Evolutionary conservation across 139 green algal genomes (phyloP), one percentile per base, ranked within the genome.

Genomic region (Chlorella sp.): DNA sequence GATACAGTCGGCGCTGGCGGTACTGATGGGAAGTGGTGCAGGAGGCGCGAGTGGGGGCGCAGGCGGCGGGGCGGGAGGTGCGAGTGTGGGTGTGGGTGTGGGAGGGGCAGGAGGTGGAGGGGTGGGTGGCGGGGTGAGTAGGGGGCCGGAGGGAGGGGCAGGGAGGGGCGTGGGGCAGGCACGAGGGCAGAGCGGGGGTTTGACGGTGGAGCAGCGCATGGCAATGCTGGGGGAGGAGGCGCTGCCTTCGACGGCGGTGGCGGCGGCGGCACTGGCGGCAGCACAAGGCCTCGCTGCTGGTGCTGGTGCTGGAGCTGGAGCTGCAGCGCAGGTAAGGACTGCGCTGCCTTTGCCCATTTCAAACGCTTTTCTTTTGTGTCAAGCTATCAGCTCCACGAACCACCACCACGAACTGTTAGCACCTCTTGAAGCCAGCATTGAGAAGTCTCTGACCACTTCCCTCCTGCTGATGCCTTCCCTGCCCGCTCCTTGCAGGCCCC

Each of bases 161-260:
- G 34, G 32, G 23, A 33, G 29, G 33, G 22, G 27, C 4, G 55
- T 27, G 20, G 55, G 55, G 14, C 14, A 10, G 55, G 55, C 14
- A 31, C 14, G 20, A 30, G 55, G 4, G 4, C 55, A 20, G 55
- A 4, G 24, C 27, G 55, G 22, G 17, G 55, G 20, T 10, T 74
- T 94, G 6, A 82, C 73, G 1, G 80, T 89, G 24, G 85, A 93
- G 50, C 81, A 94, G 63, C 72, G 89, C 1, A 86, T 87, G 31
- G 67, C 33, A 0, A 33, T 93, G 35, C 80, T 95, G 22, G 88
- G 88, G 0, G 90, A 94, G 82, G 60, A 63, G 24, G 76, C 80
- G 10, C 80, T 93, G 64, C 76, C 83, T 0, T 67, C 65, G 1
- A 62, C 73, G 0, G 31, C 32, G 30, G 63, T n/a, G 0, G 61